Conservation (phyloP, 1,139 yeast species). For the Arxiozyma slooffiae region DNA sequence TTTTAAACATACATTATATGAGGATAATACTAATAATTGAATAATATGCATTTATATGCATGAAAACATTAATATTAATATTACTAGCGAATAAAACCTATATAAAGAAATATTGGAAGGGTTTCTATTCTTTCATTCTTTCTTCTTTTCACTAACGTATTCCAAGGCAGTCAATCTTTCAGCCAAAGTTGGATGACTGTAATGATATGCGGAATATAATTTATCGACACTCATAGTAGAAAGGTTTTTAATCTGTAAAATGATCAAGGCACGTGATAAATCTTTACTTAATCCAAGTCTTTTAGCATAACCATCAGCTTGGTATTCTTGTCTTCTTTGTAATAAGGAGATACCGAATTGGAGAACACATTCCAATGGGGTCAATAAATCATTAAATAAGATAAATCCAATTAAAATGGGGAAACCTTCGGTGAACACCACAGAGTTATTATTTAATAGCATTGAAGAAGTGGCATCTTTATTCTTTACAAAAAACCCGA, state of each 20-base stretch:
- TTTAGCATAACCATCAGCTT: slow-evolving; percentile 83
- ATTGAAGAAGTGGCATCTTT: slow-evolving; percentile 19
- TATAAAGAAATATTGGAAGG: neutral
- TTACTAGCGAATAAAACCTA: neutral
- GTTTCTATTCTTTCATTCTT: slow-evolving; percentile 6
- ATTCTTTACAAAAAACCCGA: slow-evolving; percentile 50
- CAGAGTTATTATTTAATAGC: slow-evolving; percentile 6
- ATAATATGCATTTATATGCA: too few species aligned
- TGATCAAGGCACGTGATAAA: slow-evolving; percentile 63
- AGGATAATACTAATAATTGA: neutral
- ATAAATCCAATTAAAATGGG: slow-evolving; percentile 77
- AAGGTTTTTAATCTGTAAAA: slow-evolving; percentile 68
- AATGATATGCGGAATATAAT: slow-evolving; percentile 78
- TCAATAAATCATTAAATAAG: slow-evolving; percentile 61
- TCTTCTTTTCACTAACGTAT: slow-evolving; percentile 38
- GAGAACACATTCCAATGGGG: slow-evolving; percentile 64
- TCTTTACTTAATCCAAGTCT: slow-evolving; percentile 60
- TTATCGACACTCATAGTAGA: slow-evolving; percentile 80
- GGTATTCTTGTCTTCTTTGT: slow-evolving; percentile 80
- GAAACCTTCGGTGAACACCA: slow-evolving; percentile 33
- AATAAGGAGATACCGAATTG: slow-evolving; percentile 59
- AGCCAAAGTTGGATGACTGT: slow-evolving; percentile 82
- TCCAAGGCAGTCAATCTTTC: slow-evolving; percentile 77
- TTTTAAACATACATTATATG: too few species aligned
- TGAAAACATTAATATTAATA: too few species aligned